phyloP scores from a whole-genome alignment of 257 asterid species.

The Ophiorrhiza pumila region DNA sequence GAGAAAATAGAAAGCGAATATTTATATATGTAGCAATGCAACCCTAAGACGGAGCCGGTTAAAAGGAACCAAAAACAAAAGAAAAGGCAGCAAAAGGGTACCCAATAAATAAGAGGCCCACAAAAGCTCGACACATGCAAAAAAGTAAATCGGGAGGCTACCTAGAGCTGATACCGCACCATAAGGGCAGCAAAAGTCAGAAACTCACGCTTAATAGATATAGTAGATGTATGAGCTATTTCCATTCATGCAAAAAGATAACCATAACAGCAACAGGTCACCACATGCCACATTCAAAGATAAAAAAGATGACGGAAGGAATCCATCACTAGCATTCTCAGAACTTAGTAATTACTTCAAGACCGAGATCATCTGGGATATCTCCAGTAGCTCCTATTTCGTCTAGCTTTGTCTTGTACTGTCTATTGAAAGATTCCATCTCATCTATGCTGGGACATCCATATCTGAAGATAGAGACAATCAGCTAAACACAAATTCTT shows the following conservation, averaged over 20 bases:
- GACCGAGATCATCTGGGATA: conserved; percentile 75
- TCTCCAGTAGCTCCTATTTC: conserved; percentile 68
- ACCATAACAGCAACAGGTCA: not conserved
- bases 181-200: too few species aligned
- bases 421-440: conserved; percentile 63
- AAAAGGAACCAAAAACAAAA: too few species aligned
- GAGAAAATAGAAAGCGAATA: too few species aligned
- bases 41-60: too few species aligned
- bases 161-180: too few species aligned
- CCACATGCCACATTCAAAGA: not conserved
- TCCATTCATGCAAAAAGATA: not conserved
- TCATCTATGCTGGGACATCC: conserved; percentile 81
- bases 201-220: too few species aligned
- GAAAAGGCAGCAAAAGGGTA: too few species aligned
- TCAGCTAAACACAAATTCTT: not conserved
- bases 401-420: conserved; percentile 58
- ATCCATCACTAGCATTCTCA: not conserved
- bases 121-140: too few species aligned
- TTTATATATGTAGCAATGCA: too few species aligned
- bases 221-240: not conserved
- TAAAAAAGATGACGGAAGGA: not conserved
- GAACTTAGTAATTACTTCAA: conserved; percentile 54
- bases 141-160: too few species aligned
- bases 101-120: too few species aligned
- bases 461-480: conserved; percentile 37